Percentiles rank a stretch among this genome's conserved stretches.
Evolutionary conservation across 1,284 basidiomycete species (phyloP).

Genomic region (Cutaneotrichosporon sp.): DNA sequence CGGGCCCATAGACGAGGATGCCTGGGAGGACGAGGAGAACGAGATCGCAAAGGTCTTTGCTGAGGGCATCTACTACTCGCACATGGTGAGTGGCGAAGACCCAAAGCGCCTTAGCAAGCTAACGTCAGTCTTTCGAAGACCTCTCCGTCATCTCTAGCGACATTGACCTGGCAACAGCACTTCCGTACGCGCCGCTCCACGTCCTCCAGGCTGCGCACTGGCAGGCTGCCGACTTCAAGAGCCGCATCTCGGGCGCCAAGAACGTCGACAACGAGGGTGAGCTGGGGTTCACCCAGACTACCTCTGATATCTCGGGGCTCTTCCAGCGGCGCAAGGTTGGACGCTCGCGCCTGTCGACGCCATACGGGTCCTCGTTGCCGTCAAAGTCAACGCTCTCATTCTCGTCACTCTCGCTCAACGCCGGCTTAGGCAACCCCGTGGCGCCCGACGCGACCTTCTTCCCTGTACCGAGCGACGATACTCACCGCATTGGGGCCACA

Average conservation of each 20-base stretch:
- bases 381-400: conserved; percentile 21
- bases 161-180: conserved; percentile 66
- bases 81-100: conserved; percentile 65
- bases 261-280: conserved; percentile 29
- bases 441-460: conserved; percentile 57
- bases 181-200: conserved; percentile 66
- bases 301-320: conserved; percentile 33
- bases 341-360: conserved; percentile 13
- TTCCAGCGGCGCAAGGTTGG: conserved; percentile 24
- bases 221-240: conserved; percentile 53
- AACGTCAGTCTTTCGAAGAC: conserved; percentile 67
- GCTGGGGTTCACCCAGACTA: conserved; percentile 42
- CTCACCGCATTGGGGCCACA: conserved; percentile 73
- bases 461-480: conserved; percentile 72
- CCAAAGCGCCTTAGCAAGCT: background rate
- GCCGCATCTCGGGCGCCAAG: conserved; percentile 33
- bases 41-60: conserved; percentile 67
- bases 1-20: conserved; percentile 26
- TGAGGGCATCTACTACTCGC: conserved; percentile 79
- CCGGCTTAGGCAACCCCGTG: conserved; percentile 9
- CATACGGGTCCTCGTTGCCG: conserved; percentile 3
- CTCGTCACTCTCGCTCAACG: conserved; percentile 14
- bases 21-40: conserved; percentile 50
- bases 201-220: conserved; percentile 75
- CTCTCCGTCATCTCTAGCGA: conserved; percentile 70